Percentiles rank a stretch among this genome's conserved stretches.
Evolutionary conservation across 768 basidiomycete species (phyloP).

Genomic region (Saitozyma sp.): DNA sequence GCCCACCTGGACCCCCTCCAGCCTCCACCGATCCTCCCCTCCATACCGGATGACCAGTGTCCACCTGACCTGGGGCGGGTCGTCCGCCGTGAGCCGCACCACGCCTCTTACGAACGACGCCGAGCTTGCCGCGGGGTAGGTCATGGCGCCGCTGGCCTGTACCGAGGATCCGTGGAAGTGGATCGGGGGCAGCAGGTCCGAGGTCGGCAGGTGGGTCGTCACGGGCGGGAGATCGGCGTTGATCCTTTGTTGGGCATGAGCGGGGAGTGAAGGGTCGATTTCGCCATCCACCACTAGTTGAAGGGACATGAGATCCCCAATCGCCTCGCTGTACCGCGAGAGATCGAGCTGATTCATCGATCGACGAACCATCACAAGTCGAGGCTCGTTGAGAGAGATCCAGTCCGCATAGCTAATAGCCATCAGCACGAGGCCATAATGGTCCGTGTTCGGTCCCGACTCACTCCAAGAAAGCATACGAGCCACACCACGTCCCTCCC

Average conservation of each 20-base stretch:
- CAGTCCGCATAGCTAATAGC: slow-evolving; percentile 39
- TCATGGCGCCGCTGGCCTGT: slow-evolving; percentile 11
- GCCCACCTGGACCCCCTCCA: slow-evolving; percentile 48
- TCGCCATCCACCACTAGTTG: slow-evolving; percentile 23
- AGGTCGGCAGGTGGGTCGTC: slow-evolving; percentile 26
- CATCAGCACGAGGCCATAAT: background rate
- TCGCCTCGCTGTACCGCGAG: slow-evolving; percentile 36
- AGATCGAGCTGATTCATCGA: slow-evolving; percentile 23
- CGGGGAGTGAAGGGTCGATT: background rate
- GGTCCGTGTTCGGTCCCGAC: background rate
- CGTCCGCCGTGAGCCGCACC: slow-evolving; percentile 42
- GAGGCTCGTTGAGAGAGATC: slow-evolving; percentile 37
- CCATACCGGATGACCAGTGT: slow-evolving; percentile 48
- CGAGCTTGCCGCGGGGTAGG: slow-evolving; percentile 16
- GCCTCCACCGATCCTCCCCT: slow-evolving; percentile 48
- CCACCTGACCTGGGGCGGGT: slow-evolving; percentile 49
- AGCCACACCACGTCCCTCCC: slow-evolving; percentile 44
- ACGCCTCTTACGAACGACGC: slow-evolving; percentile 35
- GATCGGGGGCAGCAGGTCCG: slow-evolving; percentile 35
- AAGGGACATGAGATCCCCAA: slow-evolving; percentile 43
- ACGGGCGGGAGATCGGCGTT: slow-evolving; percentile 17
- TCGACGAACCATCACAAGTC: slow-evolving; percentile 18
- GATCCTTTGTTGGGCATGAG: background rate
- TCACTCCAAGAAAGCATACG: slow-evolving; percentile 51
- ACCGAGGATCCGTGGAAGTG: slow-evolving; percentile 37